phyloP scores from a whole-genome alignment of 31 red algal genomes.

The Asparagopsis taxiformis region DNA sequence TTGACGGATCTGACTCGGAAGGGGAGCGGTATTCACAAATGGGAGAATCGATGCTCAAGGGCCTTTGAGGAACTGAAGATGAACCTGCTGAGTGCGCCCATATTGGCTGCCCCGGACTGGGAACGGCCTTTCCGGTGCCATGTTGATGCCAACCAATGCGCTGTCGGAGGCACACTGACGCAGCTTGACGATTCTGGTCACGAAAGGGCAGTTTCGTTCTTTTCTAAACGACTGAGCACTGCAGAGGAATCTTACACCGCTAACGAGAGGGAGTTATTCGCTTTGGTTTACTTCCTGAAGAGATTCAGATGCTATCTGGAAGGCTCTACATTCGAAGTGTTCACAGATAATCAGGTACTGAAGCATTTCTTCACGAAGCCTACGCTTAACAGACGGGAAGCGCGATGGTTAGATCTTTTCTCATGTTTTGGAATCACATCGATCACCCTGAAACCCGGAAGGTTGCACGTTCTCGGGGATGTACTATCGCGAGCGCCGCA shows the following conservation, averaged over 20 bases:
- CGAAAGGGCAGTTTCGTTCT: conserved; percentile 8
- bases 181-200: background rate
- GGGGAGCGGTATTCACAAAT: background rate
- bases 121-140: conserved; percentile 2
- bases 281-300: conserved; percentile 7
- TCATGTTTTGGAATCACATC: conserved; percentile 12
- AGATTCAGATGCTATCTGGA: conserved; percentile 45
- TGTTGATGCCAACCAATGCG: conserved; percentile 21
- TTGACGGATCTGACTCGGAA: conserved; percentile 12
- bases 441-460: conserved; percentile 19
- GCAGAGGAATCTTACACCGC: conserved; percentile 15
- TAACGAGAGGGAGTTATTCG: conserved; percentile 27
- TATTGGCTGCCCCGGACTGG: conserved; percentile 19
- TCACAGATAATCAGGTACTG: conserved; percentile 46
- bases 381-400: conserved; percentile 21
- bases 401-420: conserved; percentile 35
- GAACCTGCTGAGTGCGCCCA: background rate
- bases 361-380: conserved; percentile 52
- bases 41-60: background rate
- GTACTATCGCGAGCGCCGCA: conserved; percentile 18
- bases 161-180: conserved; percentile 20
- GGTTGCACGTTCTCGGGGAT: conserved; percentile 30
- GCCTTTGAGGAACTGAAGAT: conserved; percentile 12
- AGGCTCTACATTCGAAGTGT: conserved; percentile 37
- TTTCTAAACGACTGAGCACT: conserved; percentile 2